Base-by-base conservation (phyloP, 75 land plant species). In the Picea sitchensis region DNA sequence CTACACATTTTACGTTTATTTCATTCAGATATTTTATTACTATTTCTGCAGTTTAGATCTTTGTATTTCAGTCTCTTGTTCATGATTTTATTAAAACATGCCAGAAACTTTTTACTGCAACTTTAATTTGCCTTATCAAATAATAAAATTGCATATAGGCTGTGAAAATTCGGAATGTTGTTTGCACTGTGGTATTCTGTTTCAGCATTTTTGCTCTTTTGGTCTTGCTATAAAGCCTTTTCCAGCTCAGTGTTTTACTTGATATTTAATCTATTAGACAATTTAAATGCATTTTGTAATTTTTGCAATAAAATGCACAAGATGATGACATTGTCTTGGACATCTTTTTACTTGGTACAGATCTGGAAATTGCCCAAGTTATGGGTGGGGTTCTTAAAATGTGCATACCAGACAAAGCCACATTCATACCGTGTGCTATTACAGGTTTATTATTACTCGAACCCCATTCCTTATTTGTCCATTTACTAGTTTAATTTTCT, bases 351-450 rank as follows among this genome's bases (percentile, higher is more conserved):
- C 77, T 73, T 26, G 17, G 21, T 80, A 71, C 86, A 96, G 99
- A 89, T 96, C n/a, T 98, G 99, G 98, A 93, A 88, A 82, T 87
- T 91, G 90, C 99, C 98, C 38, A 95, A 98, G 76, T 83, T 95
- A 68, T 98, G 98, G 98, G 89, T 93, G 47, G 99, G 99, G 14
- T 95, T 98, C 75, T 77, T 98, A 81, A 98, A 98, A 80, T 98
- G 99, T 86, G 94, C 91, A 61, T 83, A 90, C 58, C 96, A 98
- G 80, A 98, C 99, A 65, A 85, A 85, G 18, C 99, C 99, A 56
- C 96, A 92, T 83, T 98, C 99, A 59, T 95, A 95, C 82, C 84
- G 41, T 75, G 99, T 95, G 59, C 76, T 98, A 51, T 76, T 98
- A 57, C 90, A 95, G 94, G 99, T 95, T 23, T 54, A 56, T n/a